phyloP scores from a whole-genome alignment of 129 eudicot genomes.

The Ambrosia artemisiifolia region DNA sequence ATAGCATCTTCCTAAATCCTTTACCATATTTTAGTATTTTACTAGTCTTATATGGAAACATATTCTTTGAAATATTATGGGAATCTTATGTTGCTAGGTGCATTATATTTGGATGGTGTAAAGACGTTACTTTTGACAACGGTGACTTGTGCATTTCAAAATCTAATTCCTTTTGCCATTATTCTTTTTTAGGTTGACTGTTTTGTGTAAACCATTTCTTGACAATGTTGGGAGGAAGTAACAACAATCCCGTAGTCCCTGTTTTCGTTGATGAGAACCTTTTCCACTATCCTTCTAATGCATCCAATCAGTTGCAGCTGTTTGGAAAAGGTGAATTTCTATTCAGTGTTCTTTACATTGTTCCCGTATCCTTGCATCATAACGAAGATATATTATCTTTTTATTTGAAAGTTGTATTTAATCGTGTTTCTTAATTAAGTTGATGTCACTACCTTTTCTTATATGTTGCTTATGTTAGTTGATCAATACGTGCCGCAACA shows the following conservation, averaged over 20 bases:
- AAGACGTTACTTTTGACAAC: conserved; percentile 27
- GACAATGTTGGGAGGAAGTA: conserved; percentile 71
- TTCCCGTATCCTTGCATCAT: background rate
- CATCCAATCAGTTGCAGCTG: conserved; percentile 72
- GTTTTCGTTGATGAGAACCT: conserved; percentile 53
- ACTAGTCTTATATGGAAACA: conserved; percentile 21
- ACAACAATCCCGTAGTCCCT: conserved; percentile 48
- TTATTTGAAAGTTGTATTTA: too few relatives aligned
- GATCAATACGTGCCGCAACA: background rate
- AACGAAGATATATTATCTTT: background rate
- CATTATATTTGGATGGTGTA: conserved; percentile 21
- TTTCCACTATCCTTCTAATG: conserved; percentile 45
- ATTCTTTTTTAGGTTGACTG: conserved; percentile 32
- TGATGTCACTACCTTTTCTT: background rate
- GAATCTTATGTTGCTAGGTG: conserved; percentile 32
- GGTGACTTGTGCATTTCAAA: conserved; percentile 18
- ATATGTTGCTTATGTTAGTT: background rate
- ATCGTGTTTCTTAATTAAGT: too few relatives aligned
- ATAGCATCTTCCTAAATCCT: conserved; percentile 10
- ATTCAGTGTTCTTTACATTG: background rate
- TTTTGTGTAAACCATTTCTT: conserved; percentile 6
- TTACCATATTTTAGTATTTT: conserved; percentile 8
- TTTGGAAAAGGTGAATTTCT: conserved; percentile 64
- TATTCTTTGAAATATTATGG: conserved; percentile 27
- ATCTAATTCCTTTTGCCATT: conserved; percentile 25